Evolutionary conservation across 345 rosid genomes (phyloP), one percentile per base, ranked within the genome.

Genomic region (Psidium guajava): DNA sequence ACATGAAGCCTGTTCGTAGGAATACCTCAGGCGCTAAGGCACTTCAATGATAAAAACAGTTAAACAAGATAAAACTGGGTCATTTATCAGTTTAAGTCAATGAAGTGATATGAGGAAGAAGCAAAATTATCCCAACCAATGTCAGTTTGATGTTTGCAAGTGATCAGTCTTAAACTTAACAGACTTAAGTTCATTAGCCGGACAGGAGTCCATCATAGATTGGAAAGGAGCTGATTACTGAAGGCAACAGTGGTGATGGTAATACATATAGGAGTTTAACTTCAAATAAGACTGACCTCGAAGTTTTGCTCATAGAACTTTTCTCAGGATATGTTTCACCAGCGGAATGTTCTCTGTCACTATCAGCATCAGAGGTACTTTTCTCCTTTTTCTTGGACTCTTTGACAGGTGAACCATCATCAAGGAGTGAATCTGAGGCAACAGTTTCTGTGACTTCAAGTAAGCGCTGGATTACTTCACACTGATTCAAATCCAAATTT

Each of bases 391-490:
- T 93, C 89, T 91, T 94, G 25, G 94, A 89, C 87, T 86, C 87
- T 89, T 92, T 93, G 82, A 82, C 84, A 0, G 95, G 81, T 22
- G 93, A 86, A 90, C 87, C 89, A 86, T 93, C 91, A 54, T 87
- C 90, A 8, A 87, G 90, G 87, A 81, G 75, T 82, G 89, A 64
- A 89, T 86, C 89, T 27, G 90, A 85, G 84, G 93, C 95, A 86
- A 84, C 95, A 80, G 91, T 88, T 88, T 96, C 96, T 53, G 98
- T 93, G 27, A 97, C 96, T 25, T 95, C 98, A 86, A 97, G 88
- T 87, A 97, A 90, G 85, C 91, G 98, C 89, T 94, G 98, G 83
- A 97, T 97, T 69, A 97, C 95, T 88, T 96, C 98, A 86, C 97
- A 95, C 87, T 97, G 98, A 85, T 83, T 85, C 86, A 94, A 96